phyloP scores from a whole-genome alignment of 805 yeast genomes.

The Lipomyces mesembrius region DNA sequence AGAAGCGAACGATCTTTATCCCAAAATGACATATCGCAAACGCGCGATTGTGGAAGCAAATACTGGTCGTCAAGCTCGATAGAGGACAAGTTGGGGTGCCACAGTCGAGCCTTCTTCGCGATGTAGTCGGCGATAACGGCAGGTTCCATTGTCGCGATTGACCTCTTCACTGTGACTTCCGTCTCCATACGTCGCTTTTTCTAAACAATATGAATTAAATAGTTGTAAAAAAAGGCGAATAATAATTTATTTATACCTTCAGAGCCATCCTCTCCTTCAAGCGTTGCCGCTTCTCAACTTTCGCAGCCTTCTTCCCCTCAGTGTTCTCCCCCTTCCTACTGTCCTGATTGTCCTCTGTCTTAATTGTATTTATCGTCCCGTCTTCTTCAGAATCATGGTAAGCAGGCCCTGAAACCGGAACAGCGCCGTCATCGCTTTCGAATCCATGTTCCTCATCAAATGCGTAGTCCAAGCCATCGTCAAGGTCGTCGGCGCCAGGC shows the following conservation, averaged over 20 bases:
- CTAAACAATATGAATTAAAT: slow-evolving; percentile 3
- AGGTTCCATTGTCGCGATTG: slow-evolving; percentile 16
- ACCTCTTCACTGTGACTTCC: slow-evolving; percentile 27
- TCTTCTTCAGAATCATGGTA: slow-evolving; percentile 10
- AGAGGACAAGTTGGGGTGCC: slow-evolving; percentile 26
- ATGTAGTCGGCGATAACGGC: slow-evolving; percentile 31
- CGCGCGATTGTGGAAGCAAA: slow-evolving; percentile 14
- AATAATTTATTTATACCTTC: slow-evolving; percentile 13
- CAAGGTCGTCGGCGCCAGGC: slow-evolving; percentile 32
- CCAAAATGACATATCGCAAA: slow-evolving; percentile 28
- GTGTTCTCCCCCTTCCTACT: background rate
- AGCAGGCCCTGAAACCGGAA: slow-evolving; percentile 10
- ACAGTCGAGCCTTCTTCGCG: slow-evolving; percentile 25
- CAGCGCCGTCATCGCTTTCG: slow-evolving; percentile 14
- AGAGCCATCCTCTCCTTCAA: slow-evolving; percentile 21
- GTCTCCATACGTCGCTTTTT: slow-evolving; percentile 31
- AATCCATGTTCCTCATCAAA: slow-evolving; percentile 18
- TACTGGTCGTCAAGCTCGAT: slow-evolving; percentile 33
- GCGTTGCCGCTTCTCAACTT: slow-evolving; percentile 25
- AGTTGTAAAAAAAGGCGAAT: background rate
- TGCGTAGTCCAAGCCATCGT: slow-evolving; percentile 34
- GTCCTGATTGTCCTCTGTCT: background rate
- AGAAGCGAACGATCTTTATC: slow-evolving; percentile 11
- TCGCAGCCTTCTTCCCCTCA: background rate
- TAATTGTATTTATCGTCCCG: background rate